Percentiles rank a stretch among this genome's conserved stretches.
Evolutionary conservation across 805 yeast genomes (phyloP).

Genomic region (Deakozyma indianensis): DNA sequence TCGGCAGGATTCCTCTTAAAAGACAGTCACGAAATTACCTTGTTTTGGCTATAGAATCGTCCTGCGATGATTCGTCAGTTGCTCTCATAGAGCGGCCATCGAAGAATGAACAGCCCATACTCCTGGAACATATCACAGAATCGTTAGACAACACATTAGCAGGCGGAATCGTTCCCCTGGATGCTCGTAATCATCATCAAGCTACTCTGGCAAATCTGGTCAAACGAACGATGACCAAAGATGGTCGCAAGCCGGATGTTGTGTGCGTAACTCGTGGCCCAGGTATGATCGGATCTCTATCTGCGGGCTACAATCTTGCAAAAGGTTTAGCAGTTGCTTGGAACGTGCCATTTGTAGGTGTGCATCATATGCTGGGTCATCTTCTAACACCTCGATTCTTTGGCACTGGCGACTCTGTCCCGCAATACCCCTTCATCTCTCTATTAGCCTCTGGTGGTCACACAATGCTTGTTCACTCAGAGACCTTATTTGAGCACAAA

Average conservation of each 20-base stretch:
- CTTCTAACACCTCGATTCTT: conserved; percentile 48
- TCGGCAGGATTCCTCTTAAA: too few relatives aligned
- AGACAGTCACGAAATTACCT: too few relatives aligned
- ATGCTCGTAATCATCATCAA: conserved; percentile 73
- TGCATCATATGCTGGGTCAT: conserved; percentile 95
- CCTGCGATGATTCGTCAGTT: conserved; percentile 92
- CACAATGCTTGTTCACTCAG: conserved; percentile 67
- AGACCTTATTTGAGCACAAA: conserved; percentile 48
- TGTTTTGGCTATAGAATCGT: conserved; percentile 78
- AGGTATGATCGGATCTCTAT: conserved; percentile 83
- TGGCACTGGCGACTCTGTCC: conserved; percentile 38
- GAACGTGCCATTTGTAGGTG: conserved; percentile 69
- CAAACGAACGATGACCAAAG: conserved; percentile 24
- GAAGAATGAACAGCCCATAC: conserved; percentile 26
- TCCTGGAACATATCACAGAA: conserved; percentile 43
- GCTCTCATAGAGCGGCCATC: conserved; percentile 46
- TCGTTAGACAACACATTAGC: conserved; percentile 50
- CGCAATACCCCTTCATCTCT: conserved; percentile 62
- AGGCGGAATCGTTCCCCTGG: conserved; percentile 85
- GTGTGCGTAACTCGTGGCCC: conserved; percentile 92
- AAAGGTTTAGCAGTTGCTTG: conserved; percentile 75
- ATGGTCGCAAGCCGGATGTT: conserved; percentile 34
- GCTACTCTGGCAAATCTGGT: conserved; percentile 38
- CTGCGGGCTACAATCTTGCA: conserved; percentile 71
- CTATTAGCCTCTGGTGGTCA: conserved; percentile 89